Evolutionary conservation across 345 rosid genomes (phyloP), one percentile per base, ranked within the genome.

Genomic region (Noccaea bulbosa): DNA sequence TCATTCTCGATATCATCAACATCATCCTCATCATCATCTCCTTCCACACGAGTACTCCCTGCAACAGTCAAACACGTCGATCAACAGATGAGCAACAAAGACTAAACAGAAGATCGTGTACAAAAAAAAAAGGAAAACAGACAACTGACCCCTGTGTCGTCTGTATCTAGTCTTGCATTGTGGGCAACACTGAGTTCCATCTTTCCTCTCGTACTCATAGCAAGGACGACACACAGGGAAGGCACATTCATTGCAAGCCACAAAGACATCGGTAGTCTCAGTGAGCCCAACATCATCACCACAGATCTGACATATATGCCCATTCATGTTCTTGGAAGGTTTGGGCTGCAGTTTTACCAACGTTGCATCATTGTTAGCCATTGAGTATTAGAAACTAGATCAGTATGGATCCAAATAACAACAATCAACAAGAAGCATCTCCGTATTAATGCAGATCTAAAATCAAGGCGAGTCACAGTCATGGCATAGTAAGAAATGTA

Each of bases 221-320:
- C 99, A 95, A 78, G 99, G 92, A 11, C 92, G 89, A 71, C 99
- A 95, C 74, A 95, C 99, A 11, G 99, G 99, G 77, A 95, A 95
- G 49, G 87, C 99, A 83, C 99, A 95, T 81, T 95, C 99, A 69
- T 92, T 92, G 78, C 99, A 95, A 77, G 98, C 98, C 41, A 95
- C 99, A 72, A 92, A 95, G 44, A 83, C 68, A 83, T 92, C 98
- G 15, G 88, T 87, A 11, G 46, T 76, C 43, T 87, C 84, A 33
- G 85, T 70, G 17, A 74, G 74, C 52, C 96, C 99, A 74, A 85
- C 97, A 62, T 72, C 82, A 72, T 95, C 99, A 49, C 97, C 97
- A 74, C 99, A 95, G 77, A 94, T 94, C 86, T 94, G 98, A 66
- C 99, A 94, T 5, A 82, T 87, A 70, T 87, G 97, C 24, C 89